Evolutionary conservation across 2,329 filamentous ascomycete genomes (phyloP).

Genomic region (Arthrobotrys conoides): DNA sequence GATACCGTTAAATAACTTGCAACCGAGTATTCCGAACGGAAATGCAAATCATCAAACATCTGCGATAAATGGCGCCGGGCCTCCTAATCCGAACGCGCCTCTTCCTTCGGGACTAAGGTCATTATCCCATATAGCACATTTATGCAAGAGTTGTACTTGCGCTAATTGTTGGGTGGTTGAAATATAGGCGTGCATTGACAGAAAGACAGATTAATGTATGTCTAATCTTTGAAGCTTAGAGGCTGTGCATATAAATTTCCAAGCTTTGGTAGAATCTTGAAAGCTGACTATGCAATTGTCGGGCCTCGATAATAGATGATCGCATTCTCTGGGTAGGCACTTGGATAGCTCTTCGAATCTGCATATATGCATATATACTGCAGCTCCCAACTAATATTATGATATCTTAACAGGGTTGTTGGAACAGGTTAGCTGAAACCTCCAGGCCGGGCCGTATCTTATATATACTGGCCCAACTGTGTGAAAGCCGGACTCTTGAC

Average conservation of each 20-base stretch:
- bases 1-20: background rate
- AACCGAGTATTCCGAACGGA: background rate
- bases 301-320: slow-evolving; percentile 66
- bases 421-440: background rate
- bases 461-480: too few relatives aligned
- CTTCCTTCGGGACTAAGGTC: background rate
- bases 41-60: background rate
- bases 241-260: too few relatives aligned
- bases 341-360: background rate
- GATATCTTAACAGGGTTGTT: background rate
- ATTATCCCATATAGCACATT: background rate
- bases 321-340: slow-evolving; percentile 68
- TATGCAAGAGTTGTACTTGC: background rate
- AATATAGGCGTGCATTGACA: background rate
- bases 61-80: background rate
- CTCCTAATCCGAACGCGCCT: background rate
- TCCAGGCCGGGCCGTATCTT: too few relatives aligned
- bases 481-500: too few relatives aligned
- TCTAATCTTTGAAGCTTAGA: too few relatives aligned
- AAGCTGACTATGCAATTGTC: too few relatives aligned
- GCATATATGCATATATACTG: background rate
- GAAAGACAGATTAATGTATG: background rate
- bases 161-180: background rate
- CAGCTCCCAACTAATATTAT: background rate
- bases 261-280: background rate